These are phyloP conservation scores for Plasmopara viticola DNA, from an alignment of 352 stramenopile species.

Conservation along the genomic window DNA sequence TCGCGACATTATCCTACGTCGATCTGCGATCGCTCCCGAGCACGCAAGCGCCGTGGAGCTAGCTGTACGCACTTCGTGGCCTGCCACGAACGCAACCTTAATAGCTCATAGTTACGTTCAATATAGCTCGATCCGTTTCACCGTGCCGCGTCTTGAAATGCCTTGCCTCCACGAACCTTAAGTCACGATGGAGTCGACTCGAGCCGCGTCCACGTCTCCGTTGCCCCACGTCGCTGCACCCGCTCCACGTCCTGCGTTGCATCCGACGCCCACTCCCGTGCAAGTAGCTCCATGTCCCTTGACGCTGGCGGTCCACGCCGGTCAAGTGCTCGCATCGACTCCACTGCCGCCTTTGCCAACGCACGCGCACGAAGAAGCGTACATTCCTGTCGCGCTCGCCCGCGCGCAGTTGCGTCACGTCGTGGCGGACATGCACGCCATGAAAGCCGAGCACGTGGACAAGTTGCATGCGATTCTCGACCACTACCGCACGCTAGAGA, in stretches of 20 bases:
- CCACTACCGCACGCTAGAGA: slow-evolving; percentile 50
- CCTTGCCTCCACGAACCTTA: neutral
- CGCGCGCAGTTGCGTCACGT: slow-evolving; percentile 53
- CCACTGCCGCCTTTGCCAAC: slow-evolving; percentile 4
- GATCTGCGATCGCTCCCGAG: no score
- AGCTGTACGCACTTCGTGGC: no score
- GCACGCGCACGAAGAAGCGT: slow-evolving; percentile 41
- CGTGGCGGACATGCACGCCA: slow-evolving; percentile 68
- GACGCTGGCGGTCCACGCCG: slow-evolving; percentile 44
- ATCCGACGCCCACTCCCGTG: no score
- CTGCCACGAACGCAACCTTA: no score
- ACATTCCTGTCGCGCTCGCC: slow-evolving; percentile 70
- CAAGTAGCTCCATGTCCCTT: slow-evolving; percentile 18
- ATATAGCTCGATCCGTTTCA: neutral
- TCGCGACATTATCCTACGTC: no score
- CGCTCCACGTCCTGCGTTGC: no score
- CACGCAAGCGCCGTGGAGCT: no score
- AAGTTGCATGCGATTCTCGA: slow-evolving; percentile 47
- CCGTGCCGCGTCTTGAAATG: neutral
- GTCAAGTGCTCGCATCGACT: slow-evolving; percentile 23
- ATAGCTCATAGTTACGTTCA: neutral
- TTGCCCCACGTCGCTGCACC: no score
- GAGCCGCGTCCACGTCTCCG: slow-evolving; percentile 20
- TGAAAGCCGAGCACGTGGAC: slow-evolving; percentile 60
- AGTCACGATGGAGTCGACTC: neutral